Conservation (phyloP, 176 grass and related monocot genomes). For the Tillandsia fasciculata region DNA sequence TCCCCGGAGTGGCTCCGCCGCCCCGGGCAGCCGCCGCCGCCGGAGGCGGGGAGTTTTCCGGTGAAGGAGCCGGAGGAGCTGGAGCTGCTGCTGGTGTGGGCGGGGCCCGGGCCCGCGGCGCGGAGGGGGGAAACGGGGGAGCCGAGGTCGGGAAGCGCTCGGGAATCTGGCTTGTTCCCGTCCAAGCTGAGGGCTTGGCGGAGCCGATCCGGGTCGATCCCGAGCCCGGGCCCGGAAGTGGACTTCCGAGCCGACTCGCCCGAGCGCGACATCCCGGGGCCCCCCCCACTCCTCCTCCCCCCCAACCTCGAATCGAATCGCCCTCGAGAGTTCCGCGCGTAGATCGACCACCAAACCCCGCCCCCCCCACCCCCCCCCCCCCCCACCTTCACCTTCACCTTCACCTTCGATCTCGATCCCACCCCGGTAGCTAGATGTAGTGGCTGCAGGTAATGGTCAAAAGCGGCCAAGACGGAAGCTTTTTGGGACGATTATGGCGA, state of each 20-base stretch:
- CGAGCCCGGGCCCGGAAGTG: not conserved
- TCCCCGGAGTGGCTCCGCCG: constrained; percentile 34
- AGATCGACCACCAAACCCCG: no score
- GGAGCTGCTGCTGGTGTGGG: constrained; percentile 23
- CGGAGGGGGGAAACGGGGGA: constrained; percentile 18
- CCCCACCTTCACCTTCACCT: no score
- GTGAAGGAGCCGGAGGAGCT: constrained; percentile 20
- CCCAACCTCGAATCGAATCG: no score
- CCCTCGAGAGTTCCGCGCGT: no score
- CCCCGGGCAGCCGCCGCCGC: not conserved
- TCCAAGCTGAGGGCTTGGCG: constrained; percentile 4
- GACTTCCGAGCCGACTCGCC: not conserved
- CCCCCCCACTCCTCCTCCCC: no score
- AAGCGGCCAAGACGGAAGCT: not conserved
- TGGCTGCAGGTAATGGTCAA: not conserved
- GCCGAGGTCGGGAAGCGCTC: not conserved
- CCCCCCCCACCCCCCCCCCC: no score
- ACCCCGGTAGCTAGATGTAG: not conserved
- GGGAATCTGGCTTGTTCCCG: constrained; percentile 7
- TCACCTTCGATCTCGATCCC: not conserved
- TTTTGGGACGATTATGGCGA: not conserved
- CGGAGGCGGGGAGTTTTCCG: not conserved
- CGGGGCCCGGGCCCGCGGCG: not conserved
- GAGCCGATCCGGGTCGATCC: not conserved
- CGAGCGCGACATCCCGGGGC: constrained; percentile 3